Evolutionary conservation across 2,329 filamentous ascomycete species (phyloP), one percentile per base, ranked within the genome.

Genomic region (Ophiostoma triangulosporum): DNA sequence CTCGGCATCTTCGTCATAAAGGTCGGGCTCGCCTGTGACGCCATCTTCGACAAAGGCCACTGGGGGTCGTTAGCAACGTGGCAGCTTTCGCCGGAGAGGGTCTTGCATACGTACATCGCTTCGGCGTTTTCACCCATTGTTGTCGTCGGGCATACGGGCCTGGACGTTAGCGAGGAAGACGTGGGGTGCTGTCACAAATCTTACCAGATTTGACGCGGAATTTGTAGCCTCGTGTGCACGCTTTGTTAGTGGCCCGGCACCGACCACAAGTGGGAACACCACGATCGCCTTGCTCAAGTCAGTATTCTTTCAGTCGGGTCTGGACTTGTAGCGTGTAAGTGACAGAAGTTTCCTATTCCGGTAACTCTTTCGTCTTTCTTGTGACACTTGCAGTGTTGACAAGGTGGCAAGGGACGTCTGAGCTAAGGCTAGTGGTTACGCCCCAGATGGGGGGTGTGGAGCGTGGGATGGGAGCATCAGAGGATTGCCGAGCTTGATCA

Each of bases 251-350:
- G 50, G 57, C 58, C 11, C 57, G 53, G 52, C 66, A 68, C 29
- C 65, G 62, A 22, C 65, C 64, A 54, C 66, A 68, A 4, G 59
- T 17, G 43, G 43, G 66, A 29, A 62, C 63, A 1, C 61, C 62
- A 43, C 70, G 67, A 54, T 73, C 71, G 60, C 70, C 70, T 72
- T 24, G 24, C 8, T 38, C 35, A 38, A 38, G 35, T 38, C 17
- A 9, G 11, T 27, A 45, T n/a, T n/a, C n/a, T n/a, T n/a, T n/a
- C n/a, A n/a, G 22, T 26, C 20, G 40, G 22, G 11, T n/a, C n/a
- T n/a, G n/a, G 12, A 26, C 6, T 26, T 14, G 22, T 45, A 38
- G 40, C 40, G 24, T 46, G 43, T 46, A 46, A 46, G 43, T 46
- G 26, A 27, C n/a, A 11, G 24, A 46, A 46, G 15, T 9, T 46